Conservation (phyloP, 2,329 filamentous ascomycete species). For the Colletotrichum paranaense region DNA sequence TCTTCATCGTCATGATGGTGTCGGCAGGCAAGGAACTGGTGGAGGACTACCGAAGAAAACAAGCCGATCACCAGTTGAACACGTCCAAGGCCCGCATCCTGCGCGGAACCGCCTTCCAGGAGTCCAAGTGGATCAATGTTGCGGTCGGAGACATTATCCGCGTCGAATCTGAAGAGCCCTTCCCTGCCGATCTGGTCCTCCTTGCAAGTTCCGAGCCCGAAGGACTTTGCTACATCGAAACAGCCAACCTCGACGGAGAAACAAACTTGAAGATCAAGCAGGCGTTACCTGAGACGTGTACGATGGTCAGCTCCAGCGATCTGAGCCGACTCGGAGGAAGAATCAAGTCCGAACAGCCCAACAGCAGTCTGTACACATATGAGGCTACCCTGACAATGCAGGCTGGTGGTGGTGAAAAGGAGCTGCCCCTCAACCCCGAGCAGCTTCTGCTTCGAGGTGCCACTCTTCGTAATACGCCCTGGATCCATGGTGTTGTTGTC, state of each 20-base stretch:
- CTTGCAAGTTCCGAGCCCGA: slow-evolving; percentile 96
- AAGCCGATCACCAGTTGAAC: slow-evolving; percentile 88
- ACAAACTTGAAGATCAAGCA: slow-evolving; percentile 99
- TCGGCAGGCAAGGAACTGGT: slow-evolving; percentile 95
- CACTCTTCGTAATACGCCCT: slow-evolving; percentile 94
- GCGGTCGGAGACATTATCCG: slow-evolving; percentile 92
- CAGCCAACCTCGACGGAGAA: slow-evolving; percentile 96
- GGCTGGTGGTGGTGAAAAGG: slow-evolving; percentile 90
- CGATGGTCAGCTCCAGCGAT: slow-evolving; percentile 87
- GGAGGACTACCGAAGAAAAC: slow-evolving; percentile 91
- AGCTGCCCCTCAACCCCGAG: slow-evolving; percentile 88
- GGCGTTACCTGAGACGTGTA: slow-evolving; percentile 89
- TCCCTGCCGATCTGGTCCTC: slow-evolving; percentile 92
- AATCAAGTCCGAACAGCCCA: slow-evolving; percentile 94
- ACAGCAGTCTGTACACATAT: slow-evolving; percentile 98
- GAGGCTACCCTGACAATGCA: slow-evolving; percentile 95
- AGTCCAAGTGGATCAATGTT: slow-evolving; percentile 94
- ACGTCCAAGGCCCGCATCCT: slow-evolving; percentile 86
- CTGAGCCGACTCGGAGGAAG: slow-evolving; percentile 87
- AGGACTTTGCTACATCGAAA: slow-evolving; percentile 98
- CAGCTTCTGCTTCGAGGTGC: slow-evolving; percentile 93
- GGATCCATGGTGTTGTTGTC: slow-evolving; percentile 95
- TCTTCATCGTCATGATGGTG: slow-evolving; percentile 90
- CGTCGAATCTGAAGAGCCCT: slow-evolving; percentile 94
- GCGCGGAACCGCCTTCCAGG: slow-evolving; percentile 84